phyloP scores from a whole-genome alignment of 257 asterid genomes.

The Parsonsia alboflavescens region DNA sequence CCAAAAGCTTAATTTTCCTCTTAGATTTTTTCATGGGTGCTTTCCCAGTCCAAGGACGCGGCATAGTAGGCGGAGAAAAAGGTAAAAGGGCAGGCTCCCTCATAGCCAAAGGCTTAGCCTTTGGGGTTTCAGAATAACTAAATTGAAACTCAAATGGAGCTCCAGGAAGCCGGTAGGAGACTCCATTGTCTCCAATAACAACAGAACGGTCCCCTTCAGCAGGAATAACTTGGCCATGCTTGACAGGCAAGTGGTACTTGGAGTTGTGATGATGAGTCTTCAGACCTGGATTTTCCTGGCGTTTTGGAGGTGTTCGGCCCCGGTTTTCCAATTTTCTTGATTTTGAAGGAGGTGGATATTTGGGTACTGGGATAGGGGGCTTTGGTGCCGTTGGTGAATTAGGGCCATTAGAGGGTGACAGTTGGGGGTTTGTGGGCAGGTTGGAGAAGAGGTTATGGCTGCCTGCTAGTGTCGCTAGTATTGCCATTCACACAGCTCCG shows the following conservation, averaged over 20 bases:
- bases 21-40: slow-evolving; percentile 84
- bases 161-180: slow-evolving; percentile 75
- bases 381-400: slow-evolving; percentile 29
- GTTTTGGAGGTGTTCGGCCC: slow-evolving; percentile 18
- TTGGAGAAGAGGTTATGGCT: slow-evolving; percentile 57
- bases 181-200: slow-evolving; percentile 63
- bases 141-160: slow-evolving; percentile 93
- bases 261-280: slow-evolving; percentile 54
- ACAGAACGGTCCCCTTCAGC: slow-evolving; percentile 51
- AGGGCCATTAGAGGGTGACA: slow-evolving; percentile 33
- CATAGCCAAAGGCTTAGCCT: slow-evolving; percentile 71
- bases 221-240: slow-evolving; percentile 59
- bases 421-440: slow-evolving; percentile 36
- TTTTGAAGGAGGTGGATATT: slow-evolving; percentile 51
- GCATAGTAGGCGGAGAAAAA: slow-evolving; percentile 90
- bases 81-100: slow-evolving; percentile 93
- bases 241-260: slow-evolving; percentile 73
- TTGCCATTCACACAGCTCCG: slow-evolving; percentile 37
- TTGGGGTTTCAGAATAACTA: slow-evolving; percentile 86
- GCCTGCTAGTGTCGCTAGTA: slow-evolving; percentile 54
- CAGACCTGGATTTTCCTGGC: slow-evolving; percentile 42
- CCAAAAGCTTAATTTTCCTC: slow-evolving; percentile 65
- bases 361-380: slow-evolving; percentile 60
- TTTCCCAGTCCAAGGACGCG: slow-evolving; percentile 98
- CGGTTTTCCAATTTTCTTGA: slow-evolving; percentile 26